phyloP scores from a whole-genome alignment of 257 asterid genomes.

The Petunia axillaris region DNA sequence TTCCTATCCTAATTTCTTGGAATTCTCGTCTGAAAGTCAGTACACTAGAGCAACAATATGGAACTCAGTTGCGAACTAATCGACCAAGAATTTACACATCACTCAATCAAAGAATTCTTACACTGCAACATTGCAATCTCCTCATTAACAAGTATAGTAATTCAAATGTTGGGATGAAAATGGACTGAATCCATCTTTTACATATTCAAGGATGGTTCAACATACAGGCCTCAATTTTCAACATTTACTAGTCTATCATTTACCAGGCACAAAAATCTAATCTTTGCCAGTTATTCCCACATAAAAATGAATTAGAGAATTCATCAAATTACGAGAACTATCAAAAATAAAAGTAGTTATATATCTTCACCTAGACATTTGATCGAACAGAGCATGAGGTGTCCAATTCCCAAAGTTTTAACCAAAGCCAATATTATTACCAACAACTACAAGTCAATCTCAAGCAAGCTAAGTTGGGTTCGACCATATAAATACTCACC shows the following conservation, averaged over 20 bases:
- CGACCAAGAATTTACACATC: background rate
- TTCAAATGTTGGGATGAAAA: background rate
- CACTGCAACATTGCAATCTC: background rate
- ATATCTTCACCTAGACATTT: conserved; percentile 14
- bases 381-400: conserved; percentile 8
- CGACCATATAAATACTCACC: too few species aligned
- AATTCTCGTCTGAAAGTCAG: conserved; percentile 7
- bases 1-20: background rate
- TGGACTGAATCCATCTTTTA: background rate
- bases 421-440: too few species aligned
- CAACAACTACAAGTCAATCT: too few species aligned
- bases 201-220: background rate
- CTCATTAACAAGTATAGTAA: background rate
- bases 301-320: too few species aligned
- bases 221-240: background rate
- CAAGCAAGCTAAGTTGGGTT: too few species aligned
- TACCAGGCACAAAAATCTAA: background rate
- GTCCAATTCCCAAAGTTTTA: background rate
- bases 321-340: too few species aligned
- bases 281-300: background rate
- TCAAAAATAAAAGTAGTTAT: background rate
- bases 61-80: background rate
- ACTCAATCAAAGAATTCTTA: background rate
- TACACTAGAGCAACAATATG: background rate
- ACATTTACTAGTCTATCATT: background rate